Conservation (phyloP, 1,139 yeast genomes). For the Sugiyamaella grinbergsii region DNA sequence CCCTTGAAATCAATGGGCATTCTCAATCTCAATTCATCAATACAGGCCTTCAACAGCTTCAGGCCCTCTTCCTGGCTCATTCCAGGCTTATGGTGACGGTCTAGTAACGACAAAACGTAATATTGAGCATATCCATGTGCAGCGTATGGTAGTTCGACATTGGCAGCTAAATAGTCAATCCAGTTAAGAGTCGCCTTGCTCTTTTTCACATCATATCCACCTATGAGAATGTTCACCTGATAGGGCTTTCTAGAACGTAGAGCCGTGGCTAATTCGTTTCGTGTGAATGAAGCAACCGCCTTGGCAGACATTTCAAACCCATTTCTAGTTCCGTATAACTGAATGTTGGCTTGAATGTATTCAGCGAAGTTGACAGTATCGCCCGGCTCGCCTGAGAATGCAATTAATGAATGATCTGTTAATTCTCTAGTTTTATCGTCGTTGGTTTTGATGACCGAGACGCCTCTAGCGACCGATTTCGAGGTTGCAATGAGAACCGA, state of each 20-base stretch:
- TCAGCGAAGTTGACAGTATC: constrained; percentile 97
- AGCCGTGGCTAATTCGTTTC: constrained; percentile 85
- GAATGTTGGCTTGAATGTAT: constrained; percentile 88
- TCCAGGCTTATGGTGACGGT: constrained; percentile 82
- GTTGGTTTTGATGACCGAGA: constrained; percentile 77
- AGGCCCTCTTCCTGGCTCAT: constrained; percentile 80
- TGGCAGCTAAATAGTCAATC: constrained; percentile 94
- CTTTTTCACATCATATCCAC: constrained; percentile 73
- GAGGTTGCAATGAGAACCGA: constrained; percentile 88
- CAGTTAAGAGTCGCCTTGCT: constrained; percentile 73
- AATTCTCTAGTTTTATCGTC: constrained; percentile 87
- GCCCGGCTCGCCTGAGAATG: constrained; percentile 95
- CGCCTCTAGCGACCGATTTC: constrained; percentile 91
- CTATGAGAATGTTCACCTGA: constrained; percentile 87
- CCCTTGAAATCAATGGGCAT: constrained; percentile 98
- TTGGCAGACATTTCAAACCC: constrained; percentile 65
- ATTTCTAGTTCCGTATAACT: constrained; percentile 84
- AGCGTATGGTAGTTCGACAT: constrained; percentile 88
- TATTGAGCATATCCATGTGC: constrained; percentile 98
- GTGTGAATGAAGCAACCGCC: constrained; percentile 85
- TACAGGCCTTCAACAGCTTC: constrained; percentile 68
- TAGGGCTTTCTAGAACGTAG: constrained; percentile 90
- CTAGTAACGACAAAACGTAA: constrained; percentile 85
- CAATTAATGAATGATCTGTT: constrained; percentile 78
- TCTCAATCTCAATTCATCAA: constrained; percentile 77